Conservation (phyloP, 2,329 filamentous ascomycete species). For the Calonectria pteridis region DNA sequence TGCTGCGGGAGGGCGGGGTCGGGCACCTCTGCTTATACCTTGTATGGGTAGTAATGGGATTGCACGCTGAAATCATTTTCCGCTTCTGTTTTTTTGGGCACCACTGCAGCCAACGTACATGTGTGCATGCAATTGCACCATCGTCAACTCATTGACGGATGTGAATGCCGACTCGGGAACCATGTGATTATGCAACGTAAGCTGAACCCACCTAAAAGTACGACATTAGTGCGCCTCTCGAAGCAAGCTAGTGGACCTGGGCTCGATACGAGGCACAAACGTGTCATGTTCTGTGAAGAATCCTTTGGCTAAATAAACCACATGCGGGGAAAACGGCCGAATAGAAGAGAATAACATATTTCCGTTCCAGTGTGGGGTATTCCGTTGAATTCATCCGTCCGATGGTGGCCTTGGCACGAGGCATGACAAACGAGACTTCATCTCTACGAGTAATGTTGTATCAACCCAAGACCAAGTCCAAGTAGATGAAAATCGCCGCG, state of each 20-base stretch:
- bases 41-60: not conserved
- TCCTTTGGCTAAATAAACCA: not conserved
- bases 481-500: not conserved
- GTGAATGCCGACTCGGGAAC: not conserved
- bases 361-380: not conserved
- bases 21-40: not conserved
- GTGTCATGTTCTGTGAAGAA: not conserved
- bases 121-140: not conserved
- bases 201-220: not conserved
- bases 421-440: not conserved
- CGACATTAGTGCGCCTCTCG: too few relatives aligned
- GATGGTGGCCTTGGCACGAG: not conserved
- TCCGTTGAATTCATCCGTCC: too few relatives aligned
- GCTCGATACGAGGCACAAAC: not conserved
- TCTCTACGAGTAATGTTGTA: not conserved
- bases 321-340: not conserved
- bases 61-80: not conserved
- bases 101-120: not conserved
- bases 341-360: not conserved
- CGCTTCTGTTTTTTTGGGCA: not conserved
- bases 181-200: not conserved
- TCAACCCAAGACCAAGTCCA: not conserved
- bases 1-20: not conserved
- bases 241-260: not conserved
- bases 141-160: not conserved